These are phyloP conservation scores for Populus tremula DNA, from an alignment of 345 rosid species.

Conservation along the genomic window DNA sequence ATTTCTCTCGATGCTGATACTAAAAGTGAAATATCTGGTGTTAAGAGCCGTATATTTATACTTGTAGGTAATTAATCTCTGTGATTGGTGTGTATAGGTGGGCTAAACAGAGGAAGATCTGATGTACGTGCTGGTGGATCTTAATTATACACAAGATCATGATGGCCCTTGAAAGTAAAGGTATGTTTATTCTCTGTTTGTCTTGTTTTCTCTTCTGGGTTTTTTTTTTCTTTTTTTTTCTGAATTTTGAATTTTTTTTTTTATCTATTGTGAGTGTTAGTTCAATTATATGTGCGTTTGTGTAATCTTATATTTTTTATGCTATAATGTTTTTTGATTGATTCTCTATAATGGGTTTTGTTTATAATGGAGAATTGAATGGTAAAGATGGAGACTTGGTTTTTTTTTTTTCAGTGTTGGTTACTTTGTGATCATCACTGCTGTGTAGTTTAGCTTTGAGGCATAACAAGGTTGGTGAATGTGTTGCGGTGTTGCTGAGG, in stretches of 20 bases:
- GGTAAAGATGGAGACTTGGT: background rate
- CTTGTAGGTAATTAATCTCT: background rate
- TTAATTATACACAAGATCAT: slow-evolving; percentile 41
- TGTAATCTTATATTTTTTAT: background rate
- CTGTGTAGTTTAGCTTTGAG: background rate
- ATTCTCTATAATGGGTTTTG: background rate
- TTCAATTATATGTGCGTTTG: background rate
- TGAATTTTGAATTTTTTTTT: background rate
- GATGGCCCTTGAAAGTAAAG: slow-evolving; percentile 66
- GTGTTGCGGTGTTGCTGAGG: background rate
- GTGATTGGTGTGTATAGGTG: slow-evolving; percentile 35
- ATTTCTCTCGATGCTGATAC: background rate
- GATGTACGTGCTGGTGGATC: slow-evolving; percentile 59
- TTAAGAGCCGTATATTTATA: background rate
- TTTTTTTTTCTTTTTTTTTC: background rate
- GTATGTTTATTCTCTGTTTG: slow-evolving; percentile 13
- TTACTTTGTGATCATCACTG: slow-evolving; percentile 6
- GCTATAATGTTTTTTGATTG: background rate
- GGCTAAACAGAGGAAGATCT: slow-evolving; percentile 50
- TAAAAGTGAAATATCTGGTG: background rate
- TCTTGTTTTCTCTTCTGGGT: background rate
- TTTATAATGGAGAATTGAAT: background rate
- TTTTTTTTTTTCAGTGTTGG: background rate
- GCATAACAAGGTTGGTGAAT: background rate
- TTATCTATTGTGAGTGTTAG: background rate